These are phyloP conservation scores for Curvularia sp. DNA, from an alignment of 2,329 filamentous ascomycete species.

Conservation along the genomic window DNA sequence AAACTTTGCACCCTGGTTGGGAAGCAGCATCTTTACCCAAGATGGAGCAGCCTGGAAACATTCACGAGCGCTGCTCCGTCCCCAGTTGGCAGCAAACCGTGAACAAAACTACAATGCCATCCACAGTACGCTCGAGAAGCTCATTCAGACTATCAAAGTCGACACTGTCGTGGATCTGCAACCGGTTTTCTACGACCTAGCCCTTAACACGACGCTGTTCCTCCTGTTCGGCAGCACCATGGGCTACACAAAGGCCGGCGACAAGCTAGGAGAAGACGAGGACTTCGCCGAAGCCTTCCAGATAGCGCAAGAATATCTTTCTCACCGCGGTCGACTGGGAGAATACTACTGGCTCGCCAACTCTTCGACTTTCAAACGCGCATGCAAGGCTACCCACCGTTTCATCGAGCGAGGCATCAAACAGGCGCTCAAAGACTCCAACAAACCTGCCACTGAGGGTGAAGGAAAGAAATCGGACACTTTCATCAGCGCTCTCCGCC, in stretches of 20 bases:
- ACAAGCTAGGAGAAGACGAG: constrained; percentile 12
- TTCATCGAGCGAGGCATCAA: constrained; percentile 29
- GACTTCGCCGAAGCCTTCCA: constrained; percentile 32
- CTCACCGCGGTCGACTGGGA: constrained; percentile 25
- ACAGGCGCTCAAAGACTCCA: constrained; percentile 24
- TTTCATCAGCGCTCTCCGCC: constrained; percentile 83
- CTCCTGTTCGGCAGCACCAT: constrained; percentile 46
- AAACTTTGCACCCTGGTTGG: constrained; percentile 18
- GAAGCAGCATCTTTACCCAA: constrained; percentile 26
- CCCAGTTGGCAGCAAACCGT: constrained; percentile 42
- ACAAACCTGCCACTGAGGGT: constrained; percentile 22
- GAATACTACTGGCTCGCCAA: constrained; percentile 41
- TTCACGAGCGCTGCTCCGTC: constrained; percentile 42
- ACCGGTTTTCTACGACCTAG: constrained; percentile 49
- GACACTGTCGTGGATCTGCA: constrained; percentile 38
- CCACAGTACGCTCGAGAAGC: neutral
- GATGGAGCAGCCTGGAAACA: constrained; percentile 37
- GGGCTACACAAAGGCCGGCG: constrained; percentile 23
- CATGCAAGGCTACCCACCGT: constrained; percentile 20
- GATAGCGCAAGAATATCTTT: constrained; percentile 19
- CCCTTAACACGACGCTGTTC: constrained; percentile 45
- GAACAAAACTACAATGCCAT: constrained; percentile 25
- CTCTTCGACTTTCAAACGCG: constrained; percentile 12
- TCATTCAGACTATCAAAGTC: neutral
- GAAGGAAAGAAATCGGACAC: constrained; percentile 61